These are phyloP conservation scores for Hypoxylon intermedium DNA, from an alignment of 495 filamentous ascomycete species.

Conservation along the genomic window DNA sequence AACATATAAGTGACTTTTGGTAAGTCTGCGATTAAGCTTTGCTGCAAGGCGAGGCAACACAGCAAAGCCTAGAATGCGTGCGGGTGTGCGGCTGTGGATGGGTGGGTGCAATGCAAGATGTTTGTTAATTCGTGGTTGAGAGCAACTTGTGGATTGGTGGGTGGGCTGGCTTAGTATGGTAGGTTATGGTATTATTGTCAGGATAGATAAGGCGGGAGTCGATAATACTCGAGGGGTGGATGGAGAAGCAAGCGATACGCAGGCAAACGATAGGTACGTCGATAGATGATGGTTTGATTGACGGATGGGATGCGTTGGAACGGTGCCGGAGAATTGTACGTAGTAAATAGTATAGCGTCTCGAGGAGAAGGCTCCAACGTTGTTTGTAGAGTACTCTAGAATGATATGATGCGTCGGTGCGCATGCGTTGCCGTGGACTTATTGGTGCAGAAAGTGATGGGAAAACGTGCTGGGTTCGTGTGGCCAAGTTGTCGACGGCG, in stretches of 20 bases:
- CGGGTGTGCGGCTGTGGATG: not conserved
- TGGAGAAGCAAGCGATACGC: conserved; percentile 2
- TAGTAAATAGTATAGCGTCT: not conserved
- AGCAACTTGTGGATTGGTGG: not conserved
- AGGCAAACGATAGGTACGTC: too few relatives aligned
- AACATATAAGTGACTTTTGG: conserved; percentile 46
- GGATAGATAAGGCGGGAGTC: conserved; percentile 17
- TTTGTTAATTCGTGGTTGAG: conserved; percentile 26
- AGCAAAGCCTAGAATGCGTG: conserved; percentile 18
- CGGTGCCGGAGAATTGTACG: conserved; percentile 5
- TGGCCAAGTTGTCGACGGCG: conserved; percentile 19
- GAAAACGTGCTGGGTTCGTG: conserved; percentile 22
- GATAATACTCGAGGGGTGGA: conserved; percentile 20
- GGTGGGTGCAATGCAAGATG: not conserved
- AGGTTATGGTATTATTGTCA: conserved; percentile 2
- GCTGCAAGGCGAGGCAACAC: conserved; percentile 25
- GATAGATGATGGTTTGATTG: too few relatives aligned
- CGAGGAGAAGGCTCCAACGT: too few relatives aligned
- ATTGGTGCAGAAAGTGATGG: conserved; percentile 11
- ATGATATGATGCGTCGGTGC: conserved; percentile 5
- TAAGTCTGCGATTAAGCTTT: conserved; percentile 35
- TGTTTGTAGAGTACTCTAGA: too few relatives aligned
- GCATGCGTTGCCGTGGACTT: not conserved
- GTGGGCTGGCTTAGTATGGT: not conserved
- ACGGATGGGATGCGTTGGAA: conserved; percentile 12